A percentile compares a stretch with the other conserved stretches of the same genome.
Conservation (phyloP, 139 green algal genomes). For the Medakamo hakoo region DNA sequence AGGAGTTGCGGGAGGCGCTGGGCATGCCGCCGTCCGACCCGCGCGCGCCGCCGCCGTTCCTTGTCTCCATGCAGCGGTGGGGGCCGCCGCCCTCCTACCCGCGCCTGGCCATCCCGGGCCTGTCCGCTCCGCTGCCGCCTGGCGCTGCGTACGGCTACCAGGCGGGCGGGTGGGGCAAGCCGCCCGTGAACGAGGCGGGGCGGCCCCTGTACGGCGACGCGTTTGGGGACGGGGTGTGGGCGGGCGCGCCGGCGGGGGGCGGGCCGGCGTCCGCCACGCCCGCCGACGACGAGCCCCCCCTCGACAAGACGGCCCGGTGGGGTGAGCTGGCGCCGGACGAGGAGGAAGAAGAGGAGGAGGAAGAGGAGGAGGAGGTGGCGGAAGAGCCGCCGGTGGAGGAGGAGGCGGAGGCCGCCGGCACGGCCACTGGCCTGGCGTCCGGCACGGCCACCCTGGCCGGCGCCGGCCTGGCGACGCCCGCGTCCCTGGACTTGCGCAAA, state of each 20-base stretch:
- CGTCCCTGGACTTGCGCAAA: constrained; percentile 82
- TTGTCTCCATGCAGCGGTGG: constrained; percentile 98
- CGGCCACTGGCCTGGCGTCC: constrained; percentile 12
- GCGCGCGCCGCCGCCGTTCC: constrained; percentile 73
- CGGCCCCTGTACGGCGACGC: constrained; percentile 86
- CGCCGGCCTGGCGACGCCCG: constrained; percentile 62
- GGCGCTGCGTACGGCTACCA: constrained; percentile 77
- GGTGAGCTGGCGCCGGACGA: constrained; percentile 59
- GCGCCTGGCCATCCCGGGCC: constrained; percentile 61
- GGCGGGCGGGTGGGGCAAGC: constrained; percentile 90
- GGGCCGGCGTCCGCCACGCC: constrained; percentile 28
- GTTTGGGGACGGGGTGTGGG: constrained; percentile 47
- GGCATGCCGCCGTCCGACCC: constrained; percentile 69
- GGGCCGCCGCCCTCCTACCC: constrained; percentile 91
- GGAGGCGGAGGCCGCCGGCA: constrained; percentile 14
- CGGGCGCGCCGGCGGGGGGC: constrained; percentile 18
- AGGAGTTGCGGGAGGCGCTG: constrained; percentile 60
- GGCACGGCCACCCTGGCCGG: constrained; percentile 38
- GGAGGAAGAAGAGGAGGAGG: constrained; percentile 38
- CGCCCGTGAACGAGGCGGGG: constrained; percentile 75
- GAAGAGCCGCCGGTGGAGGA: constrained; percentile 35
- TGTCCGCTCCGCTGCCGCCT: constrained; percentile 88
- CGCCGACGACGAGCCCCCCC: not conserved
- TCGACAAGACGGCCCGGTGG: constrained; percentile 54
- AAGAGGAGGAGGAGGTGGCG: constrained; percentile 21